Base-by-base conservation (phyloP, 1,139 yeast species). In the Pichia kudriavzevii region DNA sequence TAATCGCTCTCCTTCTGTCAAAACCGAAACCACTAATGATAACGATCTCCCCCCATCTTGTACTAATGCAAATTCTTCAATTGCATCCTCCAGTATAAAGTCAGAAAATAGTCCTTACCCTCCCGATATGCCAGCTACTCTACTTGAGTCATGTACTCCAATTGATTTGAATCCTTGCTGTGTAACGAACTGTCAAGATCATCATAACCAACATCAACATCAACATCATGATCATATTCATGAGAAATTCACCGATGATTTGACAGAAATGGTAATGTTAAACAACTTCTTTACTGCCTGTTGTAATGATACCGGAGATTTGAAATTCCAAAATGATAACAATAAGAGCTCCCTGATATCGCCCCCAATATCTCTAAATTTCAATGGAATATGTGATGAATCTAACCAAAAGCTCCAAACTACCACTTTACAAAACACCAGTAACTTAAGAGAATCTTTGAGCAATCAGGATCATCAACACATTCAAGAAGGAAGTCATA, bases 251-350 rank as follows among this genome's bases (percentile, higher is more conserved):
- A 20, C 28, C n/a, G 18, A 23, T 16, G 34, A 28, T 17, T 9
- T 38, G 9, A 35, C 41, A 7, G 41, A 38, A 30, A 32, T 38
- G 41, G 28, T 38, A 3, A 29, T 21, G 4, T 14, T 38, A 11
- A 35, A 38, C 14, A 32, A 35, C 11, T 38, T 38, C n/a, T 38
- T 38, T 19, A 17, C 39, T 2, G 29, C 41, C 5, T 38, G 41
- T 21, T 38, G 41, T 30, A 20, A 38, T 24, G 39, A 32, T 7
- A 7, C 34, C 12, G 18, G 14, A 12, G 17, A 22, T 12, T 13
- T 19, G 10, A 10, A 11, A 7, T 7, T 20, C 14, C 22, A 12
- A 12, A 13, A 19, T 7, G 7, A 18, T 12, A 12, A 24, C 11
- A 24, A 26, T 8, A 25, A 36, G 15, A 17, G n/a, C 10, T 27